Conservation (phyloP, 1,284 basidiomycete species). For the Athelia psychrophila region DNA sequence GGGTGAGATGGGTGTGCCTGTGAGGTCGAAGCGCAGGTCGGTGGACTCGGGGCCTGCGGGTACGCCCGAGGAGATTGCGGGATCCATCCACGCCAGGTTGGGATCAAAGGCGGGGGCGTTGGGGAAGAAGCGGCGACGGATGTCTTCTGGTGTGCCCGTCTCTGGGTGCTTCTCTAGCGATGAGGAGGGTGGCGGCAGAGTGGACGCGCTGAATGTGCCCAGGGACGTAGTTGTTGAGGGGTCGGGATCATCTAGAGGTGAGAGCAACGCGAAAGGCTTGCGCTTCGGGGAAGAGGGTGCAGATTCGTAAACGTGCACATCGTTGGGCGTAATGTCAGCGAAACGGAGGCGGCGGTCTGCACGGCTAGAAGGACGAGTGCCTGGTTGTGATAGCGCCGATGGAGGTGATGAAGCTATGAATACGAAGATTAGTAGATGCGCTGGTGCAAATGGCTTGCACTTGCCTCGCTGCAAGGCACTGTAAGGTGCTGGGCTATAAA, state of each 20-base stretch:
- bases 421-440: conserved; percentile 8
- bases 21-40: conserved; percentile 69
- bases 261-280: conserved; percentile 41
- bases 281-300: conserved; percentile 69
- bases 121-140: conserved; percentile 85
- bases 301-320: conserved; percentile 77
- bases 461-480: not conserved
- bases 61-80: conserved; percentile 13
- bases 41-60: conserved; percentile 12
- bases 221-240: conserved; percentile 44
- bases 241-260: conserved; percentile 46
- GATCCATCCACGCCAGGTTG: conserved; percentile 74
- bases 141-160: conserved; percentile 79
- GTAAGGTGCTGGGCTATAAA: not conserved
- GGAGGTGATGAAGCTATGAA: conserved; percentile 22
- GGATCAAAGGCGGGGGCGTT: conserved; percentile 65
- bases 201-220: conserved; percentile 25
- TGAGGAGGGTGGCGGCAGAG: not conserved
- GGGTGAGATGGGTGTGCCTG: conserved; percentile 61
- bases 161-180: conserved; percentile 36
- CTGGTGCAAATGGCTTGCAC: not conserved
- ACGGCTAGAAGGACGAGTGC: conserved; percentile 40
- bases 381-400: conserved; percentile 18
- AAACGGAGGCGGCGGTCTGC: conserved; percentile 48
- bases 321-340: conserved; percentile 45